Base-by-base conservation (phyloP, 2,329 filamentous ascomycete genomes). In the Talaromyces sp. region DNA sequence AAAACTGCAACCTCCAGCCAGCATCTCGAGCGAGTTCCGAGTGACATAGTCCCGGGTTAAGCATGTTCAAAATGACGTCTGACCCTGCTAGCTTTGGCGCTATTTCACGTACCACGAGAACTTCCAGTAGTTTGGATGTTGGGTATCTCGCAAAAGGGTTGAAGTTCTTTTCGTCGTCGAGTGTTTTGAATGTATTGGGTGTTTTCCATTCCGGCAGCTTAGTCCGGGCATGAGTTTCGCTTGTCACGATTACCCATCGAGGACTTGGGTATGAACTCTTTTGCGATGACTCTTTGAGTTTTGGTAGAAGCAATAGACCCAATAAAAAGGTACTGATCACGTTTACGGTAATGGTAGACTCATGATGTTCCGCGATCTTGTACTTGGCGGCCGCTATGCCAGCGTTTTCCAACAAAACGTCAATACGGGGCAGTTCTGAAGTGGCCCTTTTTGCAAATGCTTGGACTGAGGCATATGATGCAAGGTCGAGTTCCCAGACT, bases 401-500 rank as follows among this genome's bases (percentile, higher is more conserved):
- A 1, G 58, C 51, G n/a, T 50, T 55, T 38, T 50, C n/a, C 9
- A 59, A 21, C 13, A 55, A 41, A 2, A 59, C 51, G 11, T 59
- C 51, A 14, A 55, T 54, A 5, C 19, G 38, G 13, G 27, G 26
- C 7, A 4, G 76, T 61, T 29, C 65, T 61, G 31, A 57, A 2
- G 64, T 67, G 11, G 58, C 51, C 24, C 68, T 63, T 10, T 64
- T 59, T 1, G 69, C 71, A 53, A 79, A 78, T 2, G 64, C 63
- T 49, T 69, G 68, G 35, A 75, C 67, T n/a, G 66, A 69, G 1
- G 64, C 66, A 50, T 67, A 68, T 17, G 63, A 65, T 8, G 64
- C 62, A 32, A 72, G 65, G 55, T 75, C 70, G 1, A 75, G 60
- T 35, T 68, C 58, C 68, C 67, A 74, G 21, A 72, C 51, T 9